These are phyloP conservation scores for Emmonsiellopsis sp. DNA, from an alignment of 2,329 filamentous ascomycete species.

Conservation along the genomic window DNA sequence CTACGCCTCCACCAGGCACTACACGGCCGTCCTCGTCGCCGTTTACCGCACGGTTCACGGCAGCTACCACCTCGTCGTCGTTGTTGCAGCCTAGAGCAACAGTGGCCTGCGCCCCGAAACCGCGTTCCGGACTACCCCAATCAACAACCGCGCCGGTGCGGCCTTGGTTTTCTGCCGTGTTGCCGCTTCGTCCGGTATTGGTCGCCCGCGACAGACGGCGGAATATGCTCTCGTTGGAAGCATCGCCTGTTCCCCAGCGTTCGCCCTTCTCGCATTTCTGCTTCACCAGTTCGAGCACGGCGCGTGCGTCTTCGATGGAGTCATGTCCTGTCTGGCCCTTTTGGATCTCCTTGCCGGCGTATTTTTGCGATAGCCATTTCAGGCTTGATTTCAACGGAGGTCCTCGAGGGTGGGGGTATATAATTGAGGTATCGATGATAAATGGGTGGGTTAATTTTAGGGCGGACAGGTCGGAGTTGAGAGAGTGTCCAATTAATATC, in stretches of 20 bases:
- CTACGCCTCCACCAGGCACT: conserved; percentile 44
- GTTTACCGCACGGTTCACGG: conserved; percentile 42
- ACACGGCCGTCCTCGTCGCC: conserved; percentile 35
- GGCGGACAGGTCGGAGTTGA: conserved; percentile 57
- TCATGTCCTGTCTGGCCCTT: conserved; percentile 73
- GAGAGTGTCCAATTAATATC: conserved; percentile 38
- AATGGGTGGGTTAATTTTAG: conserved; percentile 83
- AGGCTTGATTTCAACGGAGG: conserved; percentile 82
- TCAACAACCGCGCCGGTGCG: conserved; percentile 60
- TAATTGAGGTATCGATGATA: conserved; percentile 80
- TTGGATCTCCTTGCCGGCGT: conserved; percentile 79
- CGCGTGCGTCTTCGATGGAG: conserved; percentile 82
- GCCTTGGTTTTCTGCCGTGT: conserved; percentile 14
- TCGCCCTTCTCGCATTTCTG: conserved; percentile 93
- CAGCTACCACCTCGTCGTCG: conserved; percentile 49
- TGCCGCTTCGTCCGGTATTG: conserved; percentile 26
- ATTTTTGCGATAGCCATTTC: conserved; percentile 81
- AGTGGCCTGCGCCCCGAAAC: conserved; percentile 48
- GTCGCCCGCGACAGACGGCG: conserved; percentile 57
- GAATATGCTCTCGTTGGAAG: conserved; percentile 80
- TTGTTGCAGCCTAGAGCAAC: conserved; percentile 47
- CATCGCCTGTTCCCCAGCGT: conserved; percentile 70
- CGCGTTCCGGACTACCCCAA: conserved; percentile 69
- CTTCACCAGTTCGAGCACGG: conserved; percentile 86
- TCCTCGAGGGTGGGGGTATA: conserved; percentile 84